Evolutionary conservation across 768 basidiomycete genomes (phyloP).

Genomic region (Kwoniella dendrophila): DNA sequence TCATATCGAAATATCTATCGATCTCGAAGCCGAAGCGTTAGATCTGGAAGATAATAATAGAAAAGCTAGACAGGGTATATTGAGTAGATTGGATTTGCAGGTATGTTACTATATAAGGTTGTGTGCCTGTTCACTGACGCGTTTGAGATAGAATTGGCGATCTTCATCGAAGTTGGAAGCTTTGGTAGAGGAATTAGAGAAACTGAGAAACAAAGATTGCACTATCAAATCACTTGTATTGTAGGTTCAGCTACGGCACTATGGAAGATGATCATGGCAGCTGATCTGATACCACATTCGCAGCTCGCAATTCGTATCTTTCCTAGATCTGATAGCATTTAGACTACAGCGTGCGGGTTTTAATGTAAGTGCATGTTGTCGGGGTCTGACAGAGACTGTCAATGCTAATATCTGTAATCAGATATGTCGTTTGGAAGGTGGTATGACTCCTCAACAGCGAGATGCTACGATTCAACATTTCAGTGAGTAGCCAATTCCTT

Average conservation of each 20-base stretch:
- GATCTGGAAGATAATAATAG: conserved; percentile 70
- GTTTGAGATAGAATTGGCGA: conserved; percentile 73
- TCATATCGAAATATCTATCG: conserved; percentile 86
- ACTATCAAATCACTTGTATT: conserved; percentile 97
- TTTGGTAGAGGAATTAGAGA: conserved; percentile 86
- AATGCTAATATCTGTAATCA: conserved; percentile 53
- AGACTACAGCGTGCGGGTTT: conserved; percentile 90
- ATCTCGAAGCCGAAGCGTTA: conserved; percentile 89
- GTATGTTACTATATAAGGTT: conserved; percentile 27
- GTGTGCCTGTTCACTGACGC: no score
- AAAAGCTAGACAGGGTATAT: conserved; percentile 79
- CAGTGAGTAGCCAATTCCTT: conserved; percentile 62
- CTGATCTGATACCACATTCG: neutral
- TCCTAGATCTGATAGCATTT: conserved; percentile 82
- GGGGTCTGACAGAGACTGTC: neutral
- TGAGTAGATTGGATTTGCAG: conserved; percentile 83
- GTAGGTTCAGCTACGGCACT: conserved; percentile 27
- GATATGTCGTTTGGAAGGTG: conserved; percentile 93
- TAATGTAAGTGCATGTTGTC: conserved; percentile 61
- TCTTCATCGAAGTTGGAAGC: conserved; percentile 98
- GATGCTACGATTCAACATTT: conserved; percentile 94
- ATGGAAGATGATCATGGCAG: neutral
- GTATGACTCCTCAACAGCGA: conserved; percentile 93
- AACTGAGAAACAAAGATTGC: conserved; percentile 76
- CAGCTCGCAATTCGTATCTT: conserved; percentile 55